Conservation (phyloP, 306 rosid genomes). For the Fagus crenata region DNA sequence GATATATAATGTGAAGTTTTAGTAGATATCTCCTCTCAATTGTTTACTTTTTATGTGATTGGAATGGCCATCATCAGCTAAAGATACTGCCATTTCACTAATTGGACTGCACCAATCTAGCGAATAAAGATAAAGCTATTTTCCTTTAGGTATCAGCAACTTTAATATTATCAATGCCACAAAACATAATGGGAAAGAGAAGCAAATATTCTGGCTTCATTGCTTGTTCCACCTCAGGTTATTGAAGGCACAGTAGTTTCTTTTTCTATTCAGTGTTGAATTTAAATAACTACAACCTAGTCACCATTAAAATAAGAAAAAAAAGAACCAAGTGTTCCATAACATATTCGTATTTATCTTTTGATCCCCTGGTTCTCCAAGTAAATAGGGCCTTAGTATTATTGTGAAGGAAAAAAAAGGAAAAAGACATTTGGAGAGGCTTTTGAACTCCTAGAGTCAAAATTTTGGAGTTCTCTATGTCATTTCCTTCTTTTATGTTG, state of each 20-base stretch:
- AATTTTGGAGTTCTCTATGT: neutral
- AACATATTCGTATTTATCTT: neutral
- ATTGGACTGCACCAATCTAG: neutral
- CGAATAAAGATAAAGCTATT: neutral
- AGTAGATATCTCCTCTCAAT: neutral
- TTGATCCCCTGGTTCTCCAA: neutral
- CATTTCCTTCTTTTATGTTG: neutral
- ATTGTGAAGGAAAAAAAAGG: neutral
- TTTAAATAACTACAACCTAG: neutral
- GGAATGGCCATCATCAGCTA: neutral
- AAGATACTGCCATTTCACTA: neutral
- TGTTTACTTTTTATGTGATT: neutral
- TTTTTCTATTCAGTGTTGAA: neutral
- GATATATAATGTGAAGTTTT: slow-evolving; percentile 7
- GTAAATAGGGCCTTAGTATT: neutral
- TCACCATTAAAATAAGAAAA: neutral
- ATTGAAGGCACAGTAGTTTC: neutral
- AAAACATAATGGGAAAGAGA: neutral
- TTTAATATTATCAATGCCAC: neutral
- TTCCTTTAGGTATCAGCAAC: neutral
- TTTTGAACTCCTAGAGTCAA: neutral
- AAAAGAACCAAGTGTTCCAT: neutral
- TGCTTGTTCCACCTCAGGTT: neutral
- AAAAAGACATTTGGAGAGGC: neutral
- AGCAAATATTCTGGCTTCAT: neutral